Evolutionary conservation across 2,329 filamentous ascomycete genomes (phyloP), one percentile per base, ranked within the genome.

Genomic region (Thelonectria discophora): DNA sequence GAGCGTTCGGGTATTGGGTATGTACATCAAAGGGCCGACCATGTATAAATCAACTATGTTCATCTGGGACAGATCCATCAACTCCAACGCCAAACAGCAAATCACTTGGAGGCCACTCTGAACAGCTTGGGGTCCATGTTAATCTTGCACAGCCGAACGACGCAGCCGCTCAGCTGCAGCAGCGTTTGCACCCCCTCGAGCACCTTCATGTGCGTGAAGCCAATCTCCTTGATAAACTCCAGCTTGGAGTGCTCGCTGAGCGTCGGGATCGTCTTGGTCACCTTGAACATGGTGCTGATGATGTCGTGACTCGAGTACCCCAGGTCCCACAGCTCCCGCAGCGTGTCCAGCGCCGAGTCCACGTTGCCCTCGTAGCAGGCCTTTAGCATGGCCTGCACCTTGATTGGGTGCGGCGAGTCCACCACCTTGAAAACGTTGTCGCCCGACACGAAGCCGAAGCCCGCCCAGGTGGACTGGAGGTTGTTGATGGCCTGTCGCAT

Each of bases 401-500:
- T 98, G 80, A 98, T 94, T 2, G 95, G 95, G 79, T 99, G 95
- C 60, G 95, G 95, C 63, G 91, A 94, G 77, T 99, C 95, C 53
- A 99, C 95, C 9, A 99, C 95, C 72, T 91, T 93, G 84, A 99
- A 99, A 9, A 99, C 95, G 74, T 98, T 98, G 78, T 98, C 94
- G 15, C 94, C 94, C 58, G 90, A 96, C n/a, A 99, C 92, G 72
- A 99, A 96, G 1, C 94, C 94, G 73, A 98, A 99, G 1, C 95
- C 95, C 5, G 94, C 93, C 77, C 84, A 88, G 0, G 95, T 98
- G 68, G 92, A 96, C 77, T 99, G 95, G 69, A 99, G 80, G 77
- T 98, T 98, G 81, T 99, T 99, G 83, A 99, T 97, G 37, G 95
- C 95, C 80, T 99, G 95, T 63, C 95, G 88, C 95, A 99, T 99